phyloP scores from a whole-genome alignment of 1,284 basidiomycete genomes.

The Gymnopus androsaceus region DNA sequence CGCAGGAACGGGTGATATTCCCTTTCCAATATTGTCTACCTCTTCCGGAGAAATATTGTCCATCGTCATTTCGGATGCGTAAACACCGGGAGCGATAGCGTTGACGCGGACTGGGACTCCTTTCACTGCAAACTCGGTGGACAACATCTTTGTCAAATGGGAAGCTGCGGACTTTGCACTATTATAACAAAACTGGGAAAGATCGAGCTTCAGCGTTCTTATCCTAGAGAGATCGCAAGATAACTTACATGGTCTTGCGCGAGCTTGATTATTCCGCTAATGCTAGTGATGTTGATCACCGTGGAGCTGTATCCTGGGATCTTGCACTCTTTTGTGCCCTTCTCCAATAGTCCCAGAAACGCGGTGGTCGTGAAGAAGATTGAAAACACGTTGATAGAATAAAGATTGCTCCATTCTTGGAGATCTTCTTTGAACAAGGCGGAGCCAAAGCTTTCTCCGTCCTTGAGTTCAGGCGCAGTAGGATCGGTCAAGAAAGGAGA shows the following conservation, averaged over 20 bases:
- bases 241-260: conserved; percentile 71
- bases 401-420: conserved; percentile 62
- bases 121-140: conserved; percentile 73
- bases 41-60: conserved; percentile 47
- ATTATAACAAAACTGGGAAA: conserved; percentile 72
- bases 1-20: conserved; percentile 59
- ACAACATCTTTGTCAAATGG: conserved; percentile 72
- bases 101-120: conserved; percentile 70
- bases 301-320: conserved; percentile 53
- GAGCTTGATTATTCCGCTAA: conserved; percentile 68
- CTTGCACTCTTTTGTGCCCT: conserved; percentile 58
- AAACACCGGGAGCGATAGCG: conserved; percentile 73
- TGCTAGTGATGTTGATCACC: conserved; percentile 77
- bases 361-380: conserved; percentile 75
- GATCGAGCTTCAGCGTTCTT: conserved; percentile 1
- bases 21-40: conserved; percentile 57
- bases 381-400: conserved; percentile 67
- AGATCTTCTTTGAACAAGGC: conserved; percentile 70
- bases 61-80: conserved; percentile 75
- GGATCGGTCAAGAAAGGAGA: conserved; percentile 60
- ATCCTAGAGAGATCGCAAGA: neutral
- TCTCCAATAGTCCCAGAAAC: conserved; percentile 73
- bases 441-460: conserved; percentile 61
- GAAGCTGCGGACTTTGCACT: conserved; percentile 75
- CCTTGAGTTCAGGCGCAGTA: conserved; percentile 56